These are phyloP conservation scores for Vitis labrusca DNA, from an alignment of 164 flowering plant genomes.

Conservation along the genomic window DNA sequence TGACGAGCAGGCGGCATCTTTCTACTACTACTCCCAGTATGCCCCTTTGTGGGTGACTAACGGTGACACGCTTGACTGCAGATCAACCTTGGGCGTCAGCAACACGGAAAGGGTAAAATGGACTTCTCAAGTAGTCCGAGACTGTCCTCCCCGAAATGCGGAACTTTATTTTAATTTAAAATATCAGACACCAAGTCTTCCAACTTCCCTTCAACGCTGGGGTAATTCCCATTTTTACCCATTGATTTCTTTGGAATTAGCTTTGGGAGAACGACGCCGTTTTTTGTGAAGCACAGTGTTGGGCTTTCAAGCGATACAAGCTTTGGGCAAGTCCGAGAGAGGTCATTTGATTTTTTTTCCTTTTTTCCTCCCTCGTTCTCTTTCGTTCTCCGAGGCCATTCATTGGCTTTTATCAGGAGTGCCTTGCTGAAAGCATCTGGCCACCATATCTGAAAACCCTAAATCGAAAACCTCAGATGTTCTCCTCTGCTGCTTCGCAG, in stretches of 20 bases:
- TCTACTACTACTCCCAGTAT: too few species aligned
- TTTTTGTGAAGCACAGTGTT: not conserved
- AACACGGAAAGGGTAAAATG: not conserved
- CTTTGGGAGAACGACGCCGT: not conserved
- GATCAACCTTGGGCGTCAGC: too few species aligned
- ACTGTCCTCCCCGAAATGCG: not conserved
- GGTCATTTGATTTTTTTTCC: not conserved
- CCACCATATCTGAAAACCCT: not conserved
- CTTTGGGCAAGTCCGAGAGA: not conserved
- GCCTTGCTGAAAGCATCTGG: constrained; percentile 12
- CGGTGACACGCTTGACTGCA: too few species aligned
- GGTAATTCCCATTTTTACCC: not conserved
- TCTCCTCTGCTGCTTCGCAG: not conserved
- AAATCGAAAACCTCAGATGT: constrained; percentile 10
- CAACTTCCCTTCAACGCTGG: constrained; percentile 4
- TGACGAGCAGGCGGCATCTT: too few species aligned
- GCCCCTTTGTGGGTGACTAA: too few species aligned
- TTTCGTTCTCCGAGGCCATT: constrained; percentile 26
- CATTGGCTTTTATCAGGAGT: constrained; percentile 24
- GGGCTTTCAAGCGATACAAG: too few species aligned
- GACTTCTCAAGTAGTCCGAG: not conserved
- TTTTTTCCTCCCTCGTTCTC: not conserved
- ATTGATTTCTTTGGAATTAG: too few species aligned
- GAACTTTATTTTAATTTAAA: not conserved
- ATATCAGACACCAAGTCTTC: not conserved